Evolutionary conservation across 441 rosid genomes (phyloP).

Genomic region (Breynia disticha): DNA sequence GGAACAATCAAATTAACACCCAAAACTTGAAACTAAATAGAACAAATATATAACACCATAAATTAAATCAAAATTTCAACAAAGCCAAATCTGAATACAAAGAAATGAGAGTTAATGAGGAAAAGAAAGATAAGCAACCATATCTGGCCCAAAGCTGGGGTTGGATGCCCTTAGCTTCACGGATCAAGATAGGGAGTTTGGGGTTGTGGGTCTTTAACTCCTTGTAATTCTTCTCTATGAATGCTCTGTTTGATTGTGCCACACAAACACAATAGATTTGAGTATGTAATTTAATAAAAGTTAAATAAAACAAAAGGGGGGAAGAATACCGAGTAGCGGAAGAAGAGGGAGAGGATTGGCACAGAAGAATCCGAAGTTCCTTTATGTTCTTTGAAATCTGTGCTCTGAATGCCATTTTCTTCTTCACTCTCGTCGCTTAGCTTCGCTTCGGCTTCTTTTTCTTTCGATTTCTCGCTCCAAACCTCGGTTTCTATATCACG

Average conservation of each 20-base stretch:
- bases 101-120: not conserved
- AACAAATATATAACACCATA: no score
- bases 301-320: not conserved
- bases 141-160: slow-evolving; percentile 97
- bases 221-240: slow-evolving; percentile 79
- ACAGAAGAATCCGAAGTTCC: slow-evolving; percentile 73
- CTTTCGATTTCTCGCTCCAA: not conserved
- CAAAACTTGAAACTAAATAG: no score
- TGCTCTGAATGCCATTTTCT: slow-evolving; percentile 71
- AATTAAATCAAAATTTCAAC: no score
- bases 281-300: not conserved
- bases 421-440: no score
- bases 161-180: slow-evolving; percentile 63
- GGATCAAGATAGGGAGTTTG: slow-evolving; percentile 70
- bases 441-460: not conserved
- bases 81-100: no score
- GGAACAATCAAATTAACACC: no score
- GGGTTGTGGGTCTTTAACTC: slow-evolving; percentile 81
- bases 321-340: slow-evolving; percentile 49
- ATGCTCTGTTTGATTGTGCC: slow-evolving; percentile 56
- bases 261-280: not conserved
- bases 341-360: slow-evolving; percentile 77
- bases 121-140: slow-evolving; percentile 15
- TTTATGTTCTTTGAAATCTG: slow-evolving; percentile 52
- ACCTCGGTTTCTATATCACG: no score